Conservation (phyloP, 1,284 basidiomycete genomes). For the Caloboletus inedulis region DNA sequence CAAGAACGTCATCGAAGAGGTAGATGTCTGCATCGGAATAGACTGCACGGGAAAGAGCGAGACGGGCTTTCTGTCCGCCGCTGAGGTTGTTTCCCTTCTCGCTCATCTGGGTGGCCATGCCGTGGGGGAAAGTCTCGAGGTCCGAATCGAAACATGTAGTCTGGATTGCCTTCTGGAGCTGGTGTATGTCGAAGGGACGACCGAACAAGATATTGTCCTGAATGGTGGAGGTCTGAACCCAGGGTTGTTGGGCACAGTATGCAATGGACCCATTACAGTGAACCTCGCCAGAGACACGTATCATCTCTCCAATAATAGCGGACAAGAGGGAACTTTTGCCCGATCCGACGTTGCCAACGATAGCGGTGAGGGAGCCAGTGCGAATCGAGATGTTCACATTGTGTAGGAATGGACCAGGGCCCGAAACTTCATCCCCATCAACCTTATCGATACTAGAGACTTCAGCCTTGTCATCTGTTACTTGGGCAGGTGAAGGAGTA, state of each 20-base stretch:
- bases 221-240: slow-evolving; percentile 44
- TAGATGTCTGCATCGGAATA: slow-evolving; percentile 53
- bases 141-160: slow-evolving; percentile 38
- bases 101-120: slow-evolving; percentile 59
- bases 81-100: slow-evolving; percentile 53
- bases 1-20: slow-evolving; percentile 49
- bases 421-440: slow-evolving; percentile 10
- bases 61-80: slow-evolving; percentile 50
- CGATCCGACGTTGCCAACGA: slow-evolving; percentile 43
- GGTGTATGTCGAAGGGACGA: slow-evolving; percentile 41
- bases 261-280: slow-evolving; percentile 52
- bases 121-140: slow-evolving; percentile 56
- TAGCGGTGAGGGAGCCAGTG: slow-evolving; percentile 48
- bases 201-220: slow-evolving; percentile 57
- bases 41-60: slow-evolving; percentile 58
- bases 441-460: slow-evolving; percentile 8
- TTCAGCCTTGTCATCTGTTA: slow-evolving; percentile 9
- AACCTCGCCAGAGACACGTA: slow-evolving; percentile 45
- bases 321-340: slow-evolving; percentile 42
- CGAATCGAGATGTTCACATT: slow-evolving; percentile 45
- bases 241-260: slow-evolving; percentile 58
- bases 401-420: slow-evolving; percentile 30
- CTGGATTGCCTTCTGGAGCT: slow-evolving; percentile 27
- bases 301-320: slow-evolving; percentile 53
- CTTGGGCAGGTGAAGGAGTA: not conserved